Evolutionary conservation across 345 rosid species (phyloP).

Genomic region (Gossypium rotundifolium): DNA sequence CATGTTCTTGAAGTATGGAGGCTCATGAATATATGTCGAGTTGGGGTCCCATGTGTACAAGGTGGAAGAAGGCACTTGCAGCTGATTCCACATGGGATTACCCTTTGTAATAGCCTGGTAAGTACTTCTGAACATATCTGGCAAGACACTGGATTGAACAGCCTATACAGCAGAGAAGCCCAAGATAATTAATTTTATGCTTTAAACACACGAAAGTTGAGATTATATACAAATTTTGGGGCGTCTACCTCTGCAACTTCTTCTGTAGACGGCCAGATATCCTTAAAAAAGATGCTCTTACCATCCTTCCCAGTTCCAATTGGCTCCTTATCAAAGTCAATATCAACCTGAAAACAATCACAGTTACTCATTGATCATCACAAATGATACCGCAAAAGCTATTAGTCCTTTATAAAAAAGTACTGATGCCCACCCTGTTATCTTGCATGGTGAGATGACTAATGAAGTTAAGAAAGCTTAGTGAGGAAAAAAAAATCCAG

Average conservation of each 20-base stretch:
- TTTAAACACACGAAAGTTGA: conserved; percentile 6
- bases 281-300: conserved; percentile 65
- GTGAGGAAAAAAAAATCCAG: background rate
- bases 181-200: conserved; percentile 7
- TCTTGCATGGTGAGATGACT: background rate
- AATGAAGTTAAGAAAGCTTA: background rate
- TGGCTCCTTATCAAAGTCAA: conserved; percentile 91
- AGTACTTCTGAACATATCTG: conserved; percentile 90
- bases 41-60: conserved; percentile 79
- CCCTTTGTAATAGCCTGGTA: conserved; percentile 94
- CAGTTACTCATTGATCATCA: conserved; percentile 7
- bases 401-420: background rate
- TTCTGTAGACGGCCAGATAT: conserved; percentile 89
- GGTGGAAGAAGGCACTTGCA: conserved; percentile 52
- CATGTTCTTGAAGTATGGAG: conserved; percentile 94
- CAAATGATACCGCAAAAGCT: background rate
- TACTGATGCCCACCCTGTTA: background rate
- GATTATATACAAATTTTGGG: background rate
- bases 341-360: conserved; percentile 59
- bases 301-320: conserved; percentile 90
- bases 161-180: conserved; percentile 37
- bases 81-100: conserved; percentile 86
- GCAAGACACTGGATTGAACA: conserved; percentile 89
- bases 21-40: conserved; percentile 97
- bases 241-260: conserved; percentile 85